Percentiles rank a stretch among this genome's conserved stretches.
phyloP scores from a whole-genome alignment of 176 grass and related monocot species.

The Panicum miliaceum region DNA sequence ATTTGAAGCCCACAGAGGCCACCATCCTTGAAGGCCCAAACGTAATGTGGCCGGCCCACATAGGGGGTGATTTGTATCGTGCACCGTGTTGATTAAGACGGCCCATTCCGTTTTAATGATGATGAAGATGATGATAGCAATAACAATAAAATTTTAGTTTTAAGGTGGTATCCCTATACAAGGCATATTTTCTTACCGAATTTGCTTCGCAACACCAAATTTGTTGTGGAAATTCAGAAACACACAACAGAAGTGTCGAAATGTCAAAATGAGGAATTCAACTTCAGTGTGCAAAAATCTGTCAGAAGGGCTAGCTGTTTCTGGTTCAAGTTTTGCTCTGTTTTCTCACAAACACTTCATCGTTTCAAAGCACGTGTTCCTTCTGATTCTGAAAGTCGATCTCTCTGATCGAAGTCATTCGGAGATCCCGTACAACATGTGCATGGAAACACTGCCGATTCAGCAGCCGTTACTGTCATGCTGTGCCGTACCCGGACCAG shows the following conservation, averaged over 20 bases:
- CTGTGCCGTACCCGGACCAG: not conserved
- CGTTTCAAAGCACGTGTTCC: not conserved
- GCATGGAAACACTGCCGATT: constrained; percentile 25
- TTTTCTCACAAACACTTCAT: not conserved
- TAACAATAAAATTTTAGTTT: not conserved
- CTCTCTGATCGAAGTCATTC: too few species aligned
- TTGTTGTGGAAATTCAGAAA: not conserved
- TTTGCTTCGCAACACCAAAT: not conserved
- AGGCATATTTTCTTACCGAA: too few species aligned
- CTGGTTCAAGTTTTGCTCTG: not conserved
- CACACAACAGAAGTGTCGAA: not conserved
- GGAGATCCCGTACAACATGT: not conserved
- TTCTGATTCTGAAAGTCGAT: not conserved
- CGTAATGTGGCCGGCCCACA: not conserved
- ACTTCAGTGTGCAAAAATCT: not conserved
- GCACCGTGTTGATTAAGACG: not conserved
- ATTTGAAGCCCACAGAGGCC: not conserved
- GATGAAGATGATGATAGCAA: not conserved
- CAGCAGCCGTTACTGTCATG: not conserved
- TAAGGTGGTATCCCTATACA: too few species aligned
- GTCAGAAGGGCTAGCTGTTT: not conserved
- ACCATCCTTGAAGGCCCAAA: not conserved
- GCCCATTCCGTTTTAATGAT: not conserved
- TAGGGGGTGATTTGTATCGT: not conserved
- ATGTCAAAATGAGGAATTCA: not conserved